Conservation (phyloP, 257 asterid genomes). For the Solanum phureja region DNA sequence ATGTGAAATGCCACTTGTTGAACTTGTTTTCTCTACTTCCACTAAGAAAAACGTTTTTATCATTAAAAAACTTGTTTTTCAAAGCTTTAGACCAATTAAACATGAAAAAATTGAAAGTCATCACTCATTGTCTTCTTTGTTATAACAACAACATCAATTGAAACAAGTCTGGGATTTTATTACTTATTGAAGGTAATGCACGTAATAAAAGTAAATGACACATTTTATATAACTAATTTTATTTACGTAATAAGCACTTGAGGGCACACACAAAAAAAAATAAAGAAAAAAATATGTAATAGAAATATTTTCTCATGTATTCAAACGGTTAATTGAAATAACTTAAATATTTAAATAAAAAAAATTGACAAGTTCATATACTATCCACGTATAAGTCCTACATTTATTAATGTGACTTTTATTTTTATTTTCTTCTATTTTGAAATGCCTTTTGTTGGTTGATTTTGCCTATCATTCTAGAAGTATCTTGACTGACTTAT, state of each 20-base stretch:
- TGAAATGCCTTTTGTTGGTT: neutral
- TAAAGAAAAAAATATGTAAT: no score
- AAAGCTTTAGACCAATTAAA: fast-evolving
- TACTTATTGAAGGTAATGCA: no score
- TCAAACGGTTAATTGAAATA: neutral
- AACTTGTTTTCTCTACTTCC: neutral
- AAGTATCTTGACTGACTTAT: neutral
- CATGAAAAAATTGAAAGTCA: no score
- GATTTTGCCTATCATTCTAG: neutral
- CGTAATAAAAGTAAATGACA: no score
- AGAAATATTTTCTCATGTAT: neutral
- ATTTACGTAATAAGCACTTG: neutral
- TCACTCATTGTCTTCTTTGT: neutral
- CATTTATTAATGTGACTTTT: neutral
- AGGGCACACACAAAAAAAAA: fast-evolving
- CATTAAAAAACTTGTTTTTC: neutral
- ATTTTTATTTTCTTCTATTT: neutral
- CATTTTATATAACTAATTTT: no score
- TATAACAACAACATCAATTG: no score
- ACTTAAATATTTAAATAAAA: neutral
- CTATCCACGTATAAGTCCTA: neutral
- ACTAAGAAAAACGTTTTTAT: no score
- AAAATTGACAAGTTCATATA: neutral
- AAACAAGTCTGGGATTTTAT: neutral
- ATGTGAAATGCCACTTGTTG: no score